These are phyloP conservation scores for Dalbergia oliveri DNA, from an alignment of 306 rosid genomes.

Conservation along the genomic window DNA sequence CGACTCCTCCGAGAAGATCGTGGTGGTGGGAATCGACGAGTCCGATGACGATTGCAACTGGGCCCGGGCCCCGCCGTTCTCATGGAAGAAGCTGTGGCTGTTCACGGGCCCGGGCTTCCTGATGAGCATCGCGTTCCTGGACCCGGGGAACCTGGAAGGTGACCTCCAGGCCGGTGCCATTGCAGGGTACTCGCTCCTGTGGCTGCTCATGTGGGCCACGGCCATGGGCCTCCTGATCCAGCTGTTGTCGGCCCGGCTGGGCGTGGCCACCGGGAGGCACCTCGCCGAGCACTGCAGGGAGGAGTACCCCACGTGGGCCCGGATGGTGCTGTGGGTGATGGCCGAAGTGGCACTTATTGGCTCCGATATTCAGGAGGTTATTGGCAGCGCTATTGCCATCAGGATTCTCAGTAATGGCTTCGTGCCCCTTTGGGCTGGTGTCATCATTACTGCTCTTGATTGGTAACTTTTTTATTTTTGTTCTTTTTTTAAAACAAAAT, in stretches of 20 bases:
- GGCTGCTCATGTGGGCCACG: slow-evolving; percentile 97
- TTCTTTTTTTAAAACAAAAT: too few species aligned
- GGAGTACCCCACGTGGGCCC: slow-evolving; percentile 93
- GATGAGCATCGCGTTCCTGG: slow-evolving; percentile 93
- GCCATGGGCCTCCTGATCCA: slow-evolving; percentile 90
- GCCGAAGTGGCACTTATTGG: slow-evolving; percentile 95
- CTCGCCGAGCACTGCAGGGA: slow-evolving; percentile 93
- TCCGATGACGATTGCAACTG: slow-evolving; percentile 6
- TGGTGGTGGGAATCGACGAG: slow-evolving; percentile 66
- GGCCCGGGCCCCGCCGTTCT: slow-evolving; percentile 69
- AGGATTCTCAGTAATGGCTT: slow-evolving; percentile 81
- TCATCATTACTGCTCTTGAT: slow-evolving; percentile 84
- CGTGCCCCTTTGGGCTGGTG: slow-evolving; percentile 95
- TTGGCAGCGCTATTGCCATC: slow-evolving; percentile 95
- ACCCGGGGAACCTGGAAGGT: slow-evolving; percentile 95
- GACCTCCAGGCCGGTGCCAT: slow-evolving; percentile 95
- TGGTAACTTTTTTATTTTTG: slow-evolving; percentile 53
- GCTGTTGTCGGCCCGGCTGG: slow-evolving; percentile 88
- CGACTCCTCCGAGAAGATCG: slow-evolving; percentile 71
- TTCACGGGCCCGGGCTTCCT: slow-evolving; percentile 96
- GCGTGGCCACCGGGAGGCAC: slow-evolving; percentile 95
- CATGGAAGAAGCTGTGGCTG: slow-evolving; percentile 96
- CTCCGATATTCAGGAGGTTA: slow-evolving; percentile 95
- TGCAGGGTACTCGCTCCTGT: slow-evolving; percentile 90
- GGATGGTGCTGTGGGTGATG: slow-evolving; percentile 85